These are phyloP conservation scores for Eucalyptus cloeziana DNA, from an alignment of 345 rosid species.

Conservation along the genomic window DNA sequence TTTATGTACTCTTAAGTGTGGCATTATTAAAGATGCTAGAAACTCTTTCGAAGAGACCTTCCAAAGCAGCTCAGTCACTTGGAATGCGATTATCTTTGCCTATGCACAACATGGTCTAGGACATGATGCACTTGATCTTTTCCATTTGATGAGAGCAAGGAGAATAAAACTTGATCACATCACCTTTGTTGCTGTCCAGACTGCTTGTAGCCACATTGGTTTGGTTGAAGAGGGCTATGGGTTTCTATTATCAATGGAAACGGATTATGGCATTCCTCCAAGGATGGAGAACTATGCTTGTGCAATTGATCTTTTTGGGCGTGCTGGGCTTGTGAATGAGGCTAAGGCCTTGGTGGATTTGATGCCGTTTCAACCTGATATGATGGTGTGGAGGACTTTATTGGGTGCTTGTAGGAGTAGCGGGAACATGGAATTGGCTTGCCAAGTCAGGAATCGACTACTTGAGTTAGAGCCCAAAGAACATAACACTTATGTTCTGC, in stretches of 20 bases:
- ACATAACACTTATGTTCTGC: conserved; percentile 57
- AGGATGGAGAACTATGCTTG: conserved; percentile 77
- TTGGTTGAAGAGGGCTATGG: conserved; percentile 43
- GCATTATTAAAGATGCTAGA: conserved; percentile 43
- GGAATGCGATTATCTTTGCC: conserved; percentile 69
- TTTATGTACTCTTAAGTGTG: conserved; percentile 74
- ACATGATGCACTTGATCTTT: conserved; percentile 41
- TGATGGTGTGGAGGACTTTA: conserved; percentile 66
- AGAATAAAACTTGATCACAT: conserved; percentile 54
- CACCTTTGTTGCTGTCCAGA: conserved; percentile 58
- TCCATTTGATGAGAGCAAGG: conserved; percentile 37
- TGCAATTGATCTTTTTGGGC: conserved; percentile 63
- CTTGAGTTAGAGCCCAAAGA: conserved; percentile 59
- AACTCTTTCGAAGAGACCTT: conserved; percentile 43
- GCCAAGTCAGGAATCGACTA: conserved; percentile 42
- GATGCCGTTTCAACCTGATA: conserved; percentile 57
- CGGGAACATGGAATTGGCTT: conserved; percentile 55
- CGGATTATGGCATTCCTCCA: conserved; percentile 42
- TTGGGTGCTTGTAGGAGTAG: conserved; percentile 66
- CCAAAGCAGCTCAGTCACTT: conserved; percentile 39
- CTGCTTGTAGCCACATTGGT: conserved; percentile 76
- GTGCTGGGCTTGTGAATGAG: conserved; percentile 41
- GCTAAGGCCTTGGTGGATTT: conserved; percentile 47
- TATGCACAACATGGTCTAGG: conserved; percentile 75
- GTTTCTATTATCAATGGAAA: conserved; percentile 44